These are phyloP conservation scores for Hura crepitans DNA, from an alignment of 441 rosid species.

Conservation along the genomic window DNA sequence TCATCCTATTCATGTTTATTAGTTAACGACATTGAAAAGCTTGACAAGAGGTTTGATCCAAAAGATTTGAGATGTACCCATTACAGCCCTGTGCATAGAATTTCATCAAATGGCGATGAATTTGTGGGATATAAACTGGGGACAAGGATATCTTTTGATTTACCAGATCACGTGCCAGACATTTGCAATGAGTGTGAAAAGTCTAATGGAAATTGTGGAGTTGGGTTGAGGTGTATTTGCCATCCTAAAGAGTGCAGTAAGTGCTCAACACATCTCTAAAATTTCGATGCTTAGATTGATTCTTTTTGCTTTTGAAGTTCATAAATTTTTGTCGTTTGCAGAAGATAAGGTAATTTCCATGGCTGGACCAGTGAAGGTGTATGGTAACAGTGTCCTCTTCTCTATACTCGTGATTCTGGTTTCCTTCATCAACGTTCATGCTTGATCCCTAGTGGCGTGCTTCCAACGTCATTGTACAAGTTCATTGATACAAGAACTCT, in stretches of 20 bases:
- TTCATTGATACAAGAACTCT: too few species aligned
- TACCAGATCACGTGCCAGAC: constrained; percentile 51
- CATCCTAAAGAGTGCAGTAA: constrained; percentile 61
- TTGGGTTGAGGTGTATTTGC: constrained; percentile 57
- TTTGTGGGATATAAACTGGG: constrained; percentile 30
- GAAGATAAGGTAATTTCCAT: constrained; percentile 38
- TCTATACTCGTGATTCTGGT: constrained; percentile 12
- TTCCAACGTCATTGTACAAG: too few species aligned
- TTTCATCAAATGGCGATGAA: constrained; percentile 19
- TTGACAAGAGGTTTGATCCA: constrained; percentile 33
- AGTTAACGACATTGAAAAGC: constrained; percentile 30
- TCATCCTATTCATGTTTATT: constrained; percentile 31
- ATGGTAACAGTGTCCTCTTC: constrained; percentile 15
- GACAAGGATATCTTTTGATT: constrained; percentile 46
- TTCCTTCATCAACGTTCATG: neutral
- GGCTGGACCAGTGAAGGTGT: constrained; percentile 23
- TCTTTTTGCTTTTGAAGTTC: constrained; percentile 1
- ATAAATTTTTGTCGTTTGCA: constrained; percentile 24
- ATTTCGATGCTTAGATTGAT: too few species aligned
- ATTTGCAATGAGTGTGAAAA: constrained; percentile 47
- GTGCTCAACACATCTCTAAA: too few species aligned
- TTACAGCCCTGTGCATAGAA: constrained; percentile 30
- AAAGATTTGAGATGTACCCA: constrained; percentile 39
- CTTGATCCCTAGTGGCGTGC: too few species aligned
- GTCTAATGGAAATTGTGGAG: constrained; percentile 62